phyloP scores from a whole-genome alignment of 148 eudicot species.

The Rhododendron ferrugineum region DNA sequence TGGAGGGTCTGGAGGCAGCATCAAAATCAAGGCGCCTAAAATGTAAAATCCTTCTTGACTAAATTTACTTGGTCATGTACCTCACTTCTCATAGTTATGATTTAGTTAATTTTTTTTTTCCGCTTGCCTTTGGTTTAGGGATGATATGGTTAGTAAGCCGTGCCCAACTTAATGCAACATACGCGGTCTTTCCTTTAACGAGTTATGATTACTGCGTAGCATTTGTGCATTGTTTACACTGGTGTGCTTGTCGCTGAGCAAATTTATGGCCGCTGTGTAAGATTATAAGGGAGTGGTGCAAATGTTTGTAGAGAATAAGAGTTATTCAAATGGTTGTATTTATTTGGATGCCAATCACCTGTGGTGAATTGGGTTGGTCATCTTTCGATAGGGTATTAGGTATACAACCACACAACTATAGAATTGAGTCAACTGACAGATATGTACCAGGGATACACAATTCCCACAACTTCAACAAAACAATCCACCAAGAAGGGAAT shows the following conservation, averaged over 20 bases:
- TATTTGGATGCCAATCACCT: neutral
- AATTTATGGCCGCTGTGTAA: neutral
- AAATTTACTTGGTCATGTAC: neutral
- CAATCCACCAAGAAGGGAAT: neutral
- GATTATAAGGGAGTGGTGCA: neutral
- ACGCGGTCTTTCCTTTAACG: neutral
- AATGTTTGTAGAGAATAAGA: neutral
- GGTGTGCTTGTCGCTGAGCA: neutral
- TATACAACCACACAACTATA: neutral
- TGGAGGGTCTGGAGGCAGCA: slow-evolving; percentile 95
- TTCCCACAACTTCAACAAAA: neutral
- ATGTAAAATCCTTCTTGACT: slow-evolving; percentile 39
- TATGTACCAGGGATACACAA: neutral
- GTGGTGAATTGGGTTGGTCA: neutral
- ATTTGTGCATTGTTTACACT: neutral
- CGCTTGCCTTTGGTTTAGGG: neutral
- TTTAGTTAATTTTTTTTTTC: neutral
- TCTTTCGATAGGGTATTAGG: neutral
- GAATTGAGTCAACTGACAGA: neutral
- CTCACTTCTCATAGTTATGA: neutral
- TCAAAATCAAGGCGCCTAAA: slow-evolving; percentile 49
- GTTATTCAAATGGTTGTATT: neutral
- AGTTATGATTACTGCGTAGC: neutral
- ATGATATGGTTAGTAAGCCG: neutral
- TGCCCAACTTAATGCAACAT: neutral